phyloP scores from a whole-genome alignment of 495 filamentous ascomycete genomes.

The Penicillium coffeae region DNA sequence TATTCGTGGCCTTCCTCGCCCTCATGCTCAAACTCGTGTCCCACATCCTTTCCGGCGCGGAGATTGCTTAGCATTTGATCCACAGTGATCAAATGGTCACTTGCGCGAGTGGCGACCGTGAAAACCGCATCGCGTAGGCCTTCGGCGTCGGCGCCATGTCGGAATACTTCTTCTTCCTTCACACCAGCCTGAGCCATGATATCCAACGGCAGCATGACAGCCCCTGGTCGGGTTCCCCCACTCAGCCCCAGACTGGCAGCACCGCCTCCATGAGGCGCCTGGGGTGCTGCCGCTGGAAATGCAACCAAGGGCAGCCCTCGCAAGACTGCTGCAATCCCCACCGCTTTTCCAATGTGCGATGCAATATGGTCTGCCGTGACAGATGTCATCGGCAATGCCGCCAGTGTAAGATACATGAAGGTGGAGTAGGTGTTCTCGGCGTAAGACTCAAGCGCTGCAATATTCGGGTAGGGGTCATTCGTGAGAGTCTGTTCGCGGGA shows the following conservation, averaged over 20 bases:
- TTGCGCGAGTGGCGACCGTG: constrained; percentile 83
- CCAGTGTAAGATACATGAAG: constrained; percentile 84
- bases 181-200: constrained; percentile 78
- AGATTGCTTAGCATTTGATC: constrained; percentile 84
- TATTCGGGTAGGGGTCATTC: constrained; percentile 71
- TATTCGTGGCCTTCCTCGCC: constrained; percentile 74
- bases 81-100: constrained; percentile 92
- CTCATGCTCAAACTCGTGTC: constrained; percentile 83
- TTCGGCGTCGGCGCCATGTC: constrained; percentile 68
- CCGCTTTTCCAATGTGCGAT: constrained; percentile 90
- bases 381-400: constrained; percentile 67
- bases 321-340: constrained; percentile 78
- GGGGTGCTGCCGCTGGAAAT: constrained; percentile 62
- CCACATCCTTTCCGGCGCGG: constrained; percentile 63
- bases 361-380: constrained; percentile 89
- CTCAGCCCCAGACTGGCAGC: constrained; percentile 11
- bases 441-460: constrained; percentile 77
- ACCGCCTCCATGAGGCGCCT: constrained; percentile 43
- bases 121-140: constrained; percentile 89
- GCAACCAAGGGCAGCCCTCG: constrained; percentile 81
- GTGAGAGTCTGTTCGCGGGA: constrained; percentile 79
- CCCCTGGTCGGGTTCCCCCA: constrained; percentile 51
- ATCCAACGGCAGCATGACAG: constrained; percentile 78
- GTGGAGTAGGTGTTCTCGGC: constrained; percentile 92
- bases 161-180: constrained; percentile 82